These are phyloP conservation scores for Triticum monococcum DNA, from an alignment of 176 grass and related monocot species.

Conservation along the genomic window DNA sequence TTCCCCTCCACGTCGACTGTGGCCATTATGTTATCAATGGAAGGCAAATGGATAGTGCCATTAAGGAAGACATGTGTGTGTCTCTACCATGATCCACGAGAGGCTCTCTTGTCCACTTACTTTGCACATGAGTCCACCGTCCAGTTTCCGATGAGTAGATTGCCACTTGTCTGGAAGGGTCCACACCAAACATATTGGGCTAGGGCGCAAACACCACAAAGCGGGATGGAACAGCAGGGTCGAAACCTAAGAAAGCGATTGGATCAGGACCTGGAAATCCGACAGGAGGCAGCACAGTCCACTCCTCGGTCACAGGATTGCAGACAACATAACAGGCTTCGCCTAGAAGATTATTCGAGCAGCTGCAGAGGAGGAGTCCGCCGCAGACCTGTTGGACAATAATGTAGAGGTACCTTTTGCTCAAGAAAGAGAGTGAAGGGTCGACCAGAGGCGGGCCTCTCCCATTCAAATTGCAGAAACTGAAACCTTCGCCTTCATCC, in stretches of 20 bases:
- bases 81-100: background rate
- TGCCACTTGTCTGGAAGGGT: background rate
- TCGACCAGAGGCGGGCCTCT: too few species aligned
- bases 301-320: background rate
- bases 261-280: background rate
- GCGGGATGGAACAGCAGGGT: background rate
- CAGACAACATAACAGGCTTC: background rate
- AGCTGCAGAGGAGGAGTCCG: too few species aligned
- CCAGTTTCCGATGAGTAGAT: slow-evolving; percentile 2
- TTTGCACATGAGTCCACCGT: background rate
- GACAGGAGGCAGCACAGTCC: background rate
- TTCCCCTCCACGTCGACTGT: background rate
- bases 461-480: too few species aligned
- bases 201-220: background rate
- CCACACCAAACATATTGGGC: background rate
- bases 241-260: background rate
- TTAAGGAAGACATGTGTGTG: background rate
- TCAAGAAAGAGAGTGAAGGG: too few species aligned
- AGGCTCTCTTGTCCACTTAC: background rate
- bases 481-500: too few species aligned
- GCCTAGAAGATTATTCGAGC: too few species aligned
- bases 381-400: too few species aligned
- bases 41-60: background rate
- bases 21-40: background rate
- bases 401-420: too few species aligned